Percentiles rank a stretch among this genome's conserved stretches.
Evolutionary conservation across 768 basidiomycete genomes (phyloP).

Genomic region (Lactarius quietus): DNA sequence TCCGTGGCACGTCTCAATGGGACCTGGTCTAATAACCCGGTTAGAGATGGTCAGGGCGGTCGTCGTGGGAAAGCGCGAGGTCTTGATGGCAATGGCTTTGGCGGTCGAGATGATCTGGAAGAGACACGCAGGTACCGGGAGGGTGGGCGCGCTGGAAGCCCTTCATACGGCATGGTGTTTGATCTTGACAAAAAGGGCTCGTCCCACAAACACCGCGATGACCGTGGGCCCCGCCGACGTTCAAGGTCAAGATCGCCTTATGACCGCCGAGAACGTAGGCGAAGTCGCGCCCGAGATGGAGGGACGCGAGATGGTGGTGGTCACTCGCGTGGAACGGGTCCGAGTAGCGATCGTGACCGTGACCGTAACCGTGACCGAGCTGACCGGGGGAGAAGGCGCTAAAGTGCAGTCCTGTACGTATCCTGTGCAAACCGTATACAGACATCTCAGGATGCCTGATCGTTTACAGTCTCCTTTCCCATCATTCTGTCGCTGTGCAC

Average conservation of each 20-base stretch:
- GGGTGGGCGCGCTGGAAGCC: constrained; percentile 33
- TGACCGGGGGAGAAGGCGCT: constrained; percentile 18
- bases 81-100: constrained; percentile 48
- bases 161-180: constrained; percentile 78
- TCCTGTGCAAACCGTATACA: constrained; percentile 9
- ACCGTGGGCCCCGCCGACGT: constrained; percentile 36
- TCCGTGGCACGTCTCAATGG: constrained; percentile 87
- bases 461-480: not conserved
- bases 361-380: not conserved
- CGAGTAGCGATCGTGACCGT: constrained; percentile 10
- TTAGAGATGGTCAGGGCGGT: constrained; percentile 40
- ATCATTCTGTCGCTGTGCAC: not conserved
- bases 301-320: too few species aligned
- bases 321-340: too few species aligned
- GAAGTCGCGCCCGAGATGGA: constrained; percentile 39
- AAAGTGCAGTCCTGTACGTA: constrained; percentile 2
- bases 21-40: constrained; percentile 76
- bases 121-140: constrained; percentile 65
- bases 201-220: constrained; percentile 8
- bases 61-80: constrained; percentile 32
- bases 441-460: constrained; percentile 4
- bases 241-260: constrained; percentile 21
- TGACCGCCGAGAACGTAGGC: constrained; percentile 45
- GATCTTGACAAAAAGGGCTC: constrained; percentile 45
- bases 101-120: constrained; percentile 72